These are phyloP conservation scores for Lepidium didymum DNA, from an alignment of 345 rosid species.

Conservation along the genomic window DNA sequence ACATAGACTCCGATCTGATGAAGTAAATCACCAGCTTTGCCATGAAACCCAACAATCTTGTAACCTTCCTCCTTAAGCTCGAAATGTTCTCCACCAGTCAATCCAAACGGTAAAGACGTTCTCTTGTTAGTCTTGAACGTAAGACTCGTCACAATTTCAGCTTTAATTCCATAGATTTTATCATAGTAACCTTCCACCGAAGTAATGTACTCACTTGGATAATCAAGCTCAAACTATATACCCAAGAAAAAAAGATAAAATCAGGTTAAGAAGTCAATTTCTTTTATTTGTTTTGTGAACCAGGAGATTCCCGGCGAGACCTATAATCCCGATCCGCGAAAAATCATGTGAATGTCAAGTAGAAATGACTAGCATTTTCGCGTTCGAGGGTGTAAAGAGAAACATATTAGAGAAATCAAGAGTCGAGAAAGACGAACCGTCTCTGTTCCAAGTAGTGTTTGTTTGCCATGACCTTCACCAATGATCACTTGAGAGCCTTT, in stretches of 20 bases:
- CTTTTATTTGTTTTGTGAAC: no score
- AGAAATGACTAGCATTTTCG: no score
- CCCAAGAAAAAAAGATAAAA: not conserved
- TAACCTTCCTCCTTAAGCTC: not conserved
- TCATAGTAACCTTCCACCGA: constrained; percentile 9
- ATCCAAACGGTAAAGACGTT: constrained; percentile 5
- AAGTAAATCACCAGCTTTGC: not conserved
- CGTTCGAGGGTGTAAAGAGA: not conserved
- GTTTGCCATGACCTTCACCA: not conserved
- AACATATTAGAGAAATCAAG: not conserved
- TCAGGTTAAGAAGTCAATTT: not conserved
- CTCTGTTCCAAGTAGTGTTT: not conserved
- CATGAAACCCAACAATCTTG: constrained; percentile 23
- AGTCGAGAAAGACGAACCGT: not conserved
- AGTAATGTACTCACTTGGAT: constrained; percentile 7
- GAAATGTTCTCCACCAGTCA: not conserved
- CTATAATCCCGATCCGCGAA: no score
- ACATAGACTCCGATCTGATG: constrained; percentile 17
- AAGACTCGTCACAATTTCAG: not conserved
- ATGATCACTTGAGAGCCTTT: not conserved
- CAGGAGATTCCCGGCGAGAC: no score
- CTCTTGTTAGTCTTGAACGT: constrained; percentile 19
- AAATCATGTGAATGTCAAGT: no score
- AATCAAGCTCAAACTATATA: constrained; percentile 6
- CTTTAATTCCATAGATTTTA: not conserved